Evolutionary conservation across 2,329 filamentous ascomycete species (phyloP).

Genomic region (Diaporthe citriasiana): DNA sequence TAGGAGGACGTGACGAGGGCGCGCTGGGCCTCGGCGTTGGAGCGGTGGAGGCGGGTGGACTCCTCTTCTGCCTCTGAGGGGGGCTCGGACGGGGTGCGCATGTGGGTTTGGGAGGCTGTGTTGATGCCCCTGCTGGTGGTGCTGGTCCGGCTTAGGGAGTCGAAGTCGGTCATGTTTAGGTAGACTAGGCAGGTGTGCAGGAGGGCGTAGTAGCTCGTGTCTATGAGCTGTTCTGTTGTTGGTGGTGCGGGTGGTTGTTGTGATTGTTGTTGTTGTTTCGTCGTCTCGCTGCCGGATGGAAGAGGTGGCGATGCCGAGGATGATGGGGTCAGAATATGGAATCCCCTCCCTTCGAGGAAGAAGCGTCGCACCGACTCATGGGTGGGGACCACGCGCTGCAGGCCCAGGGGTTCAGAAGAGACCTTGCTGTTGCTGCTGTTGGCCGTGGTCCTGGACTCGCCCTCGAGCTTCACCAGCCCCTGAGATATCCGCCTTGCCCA

Average conservation of each 20-base stretch:
- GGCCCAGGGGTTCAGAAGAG: slow-evolving; percentile 46
- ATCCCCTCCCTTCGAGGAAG: slow-evolving; percentile 52
- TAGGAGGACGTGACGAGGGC: slow-evolving; percentile 49
- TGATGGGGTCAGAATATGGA: slow-evolving; percentile 46
- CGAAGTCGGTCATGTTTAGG: slow-evolving; percentile 53
- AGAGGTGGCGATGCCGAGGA: background rate
- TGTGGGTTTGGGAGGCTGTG: background rate
- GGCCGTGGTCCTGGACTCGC: background rate
- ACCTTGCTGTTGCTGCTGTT: slow-evolving; percentile 16
- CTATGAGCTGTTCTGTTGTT: slow-evolving; percentile 45
- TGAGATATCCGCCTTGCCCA: slow-evolving; percentile 36
- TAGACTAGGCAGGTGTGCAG: slow-evolving; percentile 51
- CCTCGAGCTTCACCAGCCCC: slow-evolving; percentile 34
- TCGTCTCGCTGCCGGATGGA: background rate
- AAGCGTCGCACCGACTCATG: slow-evolving; percentile 52
- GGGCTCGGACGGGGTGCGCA: background rate
- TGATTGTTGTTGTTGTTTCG: background rate
- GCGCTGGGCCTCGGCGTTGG: slow-evolving; percentile 46
- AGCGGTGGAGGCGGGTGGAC: slow-evolving; percentile 35
- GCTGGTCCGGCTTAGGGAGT: slow-evolving; percentile 46
- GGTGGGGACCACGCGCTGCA: slow-evolving; percentile 50
- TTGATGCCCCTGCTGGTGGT: background rate
- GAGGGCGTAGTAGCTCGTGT: slow-evolving; percentile 50
- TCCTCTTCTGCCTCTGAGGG: background rate
- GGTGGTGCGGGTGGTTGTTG: background rate